Conservation (phyloP, 2,329 filamentous ascomycete species). For the Hymenoscyphus infarciens region DNA sequence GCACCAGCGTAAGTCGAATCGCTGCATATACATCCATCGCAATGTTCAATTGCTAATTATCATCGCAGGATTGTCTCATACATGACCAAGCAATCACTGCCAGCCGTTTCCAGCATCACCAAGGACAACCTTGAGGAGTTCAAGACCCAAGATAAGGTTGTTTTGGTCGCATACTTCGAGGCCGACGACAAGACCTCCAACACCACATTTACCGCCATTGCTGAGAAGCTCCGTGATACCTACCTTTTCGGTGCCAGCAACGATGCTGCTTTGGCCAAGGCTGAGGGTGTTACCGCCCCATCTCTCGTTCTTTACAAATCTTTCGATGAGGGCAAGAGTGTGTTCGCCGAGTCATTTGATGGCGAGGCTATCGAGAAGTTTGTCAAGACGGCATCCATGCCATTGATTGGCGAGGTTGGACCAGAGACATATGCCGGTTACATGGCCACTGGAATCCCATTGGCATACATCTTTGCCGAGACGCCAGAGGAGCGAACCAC, state of each 20-base stretch:
- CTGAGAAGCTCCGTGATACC: conserved; percentile 78
- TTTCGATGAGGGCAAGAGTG: conserved; percentile 93
- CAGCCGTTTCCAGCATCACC: conserved; percentile 79
- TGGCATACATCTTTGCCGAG: conserved; percentile 97
- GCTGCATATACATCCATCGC: background rate
- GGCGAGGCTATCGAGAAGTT: conserved; percentile 77
- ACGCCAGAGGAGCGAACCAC: conserved; percentile 81
- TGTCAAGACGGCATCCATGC: conserved; percentile 79
- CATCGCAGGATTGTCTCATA: conserved; percentile 63
- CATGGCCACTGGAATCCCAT: conserved; percentile 87
- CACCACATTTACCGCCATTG: conserved; percentile 69
- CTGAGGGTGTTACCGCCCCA: conserved; percentile 83
- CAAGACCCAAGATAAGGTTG: conserved; percentile 97
- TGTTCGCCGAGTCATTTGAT: conserved; percentile 78
- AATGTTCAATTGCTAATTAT: conserved; percentile 12
- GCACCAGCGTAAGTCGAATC: conserved; percentile 59
- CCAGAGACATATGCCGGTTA: conserved; percentile 95
- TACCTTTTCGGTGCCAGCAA: conserved; percentile 89
- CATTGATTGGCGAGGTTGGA: conserved; percentile 91
- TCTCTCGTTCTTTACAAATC: conserved; percentile 93
- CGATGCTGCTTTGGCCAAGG: conserved; percentile 80
- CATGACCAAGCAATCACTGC: conserved; percentile 98
- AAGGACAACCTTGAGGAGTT: conserved; percentile 87
- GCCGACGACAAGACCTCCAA: conserved; percentile 78
- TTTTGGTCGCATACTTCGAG: conserved; percentile 84